Evolutionary conservation across 1,284 basidiomycete genomes (phyloP).

Genomic region (Wolfiporia cocos): DNA sequence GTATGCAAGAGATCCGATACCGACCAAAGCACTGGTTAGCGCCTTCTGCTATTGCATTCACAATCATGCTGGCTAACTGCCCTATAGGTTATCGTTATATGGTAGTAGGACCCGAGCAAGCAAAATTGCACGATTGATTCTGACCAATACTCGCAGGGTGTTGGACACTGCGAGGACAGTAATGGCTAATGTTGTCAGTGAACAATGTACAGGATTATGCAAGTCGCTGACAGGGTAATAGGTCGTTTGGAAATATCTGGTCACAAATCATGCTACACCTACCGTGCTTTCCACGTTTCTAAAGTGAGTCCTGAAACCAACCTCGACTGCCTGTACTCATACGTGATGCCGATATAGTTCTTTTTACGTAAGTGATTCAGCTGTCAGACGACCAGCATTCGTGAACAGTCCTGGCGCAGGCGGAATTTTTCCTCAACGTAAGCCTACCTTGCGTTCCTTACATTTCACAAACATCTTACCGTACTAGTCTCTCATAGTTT

Average conservation of each 20-base stretch:
- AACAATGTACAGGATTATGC: too few relatives aligned
- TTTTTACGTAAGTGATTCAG: not conserved
- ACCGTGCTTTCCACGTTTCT: not conserved
- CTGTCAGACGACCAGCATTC: too few relatives aligned
- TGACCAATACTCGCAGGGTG: not conserved
- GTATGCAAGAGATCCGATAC: not conserved
- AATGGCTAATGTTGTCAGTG: not conserved
- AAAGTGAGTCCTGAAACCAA: not conserved
- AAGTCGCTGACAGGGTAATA: too few relatives aligned
- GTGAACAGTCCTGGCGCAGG: too few relatives aligned
- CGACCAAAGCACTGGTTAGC: not conserved
- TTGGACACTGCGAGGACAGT: not conserved
- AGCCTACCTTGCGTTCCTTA: not conserved
- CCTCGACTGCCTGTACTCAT: not conserved
- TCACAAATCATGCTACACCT: not conserved
- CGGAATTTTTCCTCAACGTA: not conserved
- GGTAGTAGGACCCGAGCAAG: too few relatives aligned
- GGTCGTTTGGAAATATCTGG: not conserved
- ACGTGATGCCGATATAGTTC: not conserved
- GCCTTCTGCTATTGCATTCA: too few relatives aligned
- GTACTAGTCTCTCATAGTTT: not conserved
- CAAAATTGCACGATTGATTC: too few relatives aligned
- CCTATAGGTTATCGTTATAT: too few relatives aligned
- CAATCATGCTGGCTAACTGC: too few relatives aligned
- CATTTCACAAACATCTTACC: not conserved